phyloP scores from a whole-genome alignment of 148 eudicot genomes.

The Salicornia ramosissima region DNA sequence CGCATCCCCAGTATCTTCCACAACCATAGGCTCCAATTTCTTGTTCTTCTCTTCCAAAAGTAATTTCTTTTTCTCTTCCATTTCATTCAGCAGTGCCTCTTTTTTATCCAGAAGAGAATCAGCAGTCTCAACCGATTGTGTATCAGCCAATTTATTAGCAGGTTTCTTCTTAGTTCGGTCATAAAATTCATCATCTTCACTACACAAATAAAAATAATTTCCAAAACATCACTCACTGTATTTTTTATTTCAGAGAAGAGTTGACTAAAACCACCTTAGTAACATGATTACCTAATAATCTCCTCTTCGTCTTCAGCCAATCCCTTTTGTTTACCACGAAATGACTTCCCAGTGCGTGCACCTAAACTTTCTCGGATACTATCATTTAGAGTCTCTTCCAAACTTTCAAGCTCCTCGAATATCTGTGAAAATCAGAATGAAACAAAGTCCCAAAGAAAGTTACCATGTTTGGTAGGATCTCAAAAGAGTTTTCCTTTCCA shows the following conservation, averaged over 20 bases:
- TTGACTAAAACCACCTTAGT: background rate
- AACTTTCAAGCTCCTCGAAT: slow-evolving; percentile 92
- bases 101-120: slow-evolving; percentile 92
- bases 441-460: background rate
- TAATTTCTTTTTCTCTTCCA: slow-evolving; percentile 64
- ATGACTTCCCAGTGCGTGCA: slow-evolving; percentile 56
- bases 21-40: slow-evolving; percentile 33
- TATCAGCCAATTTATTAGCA: slow-evolving; percentile 45
- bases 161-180: slow-evolving; percentile 77
- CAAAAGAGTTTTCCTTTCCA: background rate
- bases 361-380: slow-evolving; percentile 91
- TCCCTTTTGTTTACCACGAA: slow-evolving; percentile 50
- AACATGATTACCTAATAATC: slow-evolving; percentile 49
- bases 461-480: background rate
- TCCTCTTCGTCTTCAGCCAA: slow-evolving; percentile 70
- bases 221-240: background rate
- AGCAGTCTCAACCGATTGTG: slow-evolving; percentile 87
- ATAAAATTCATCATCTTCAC: slow-evolving; percentile 96
- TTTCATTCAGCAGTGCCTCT: slow-evolving; percentile 55
- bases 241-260: background rate
- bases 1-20: slow-evolving; percentile 58
- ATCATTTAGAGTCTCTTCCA: slow-evolving; percentile 97
- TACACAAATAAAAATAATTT: slow-evolving; percentile 20
- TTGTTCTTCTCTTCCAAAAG: slow-evolving; percentile 61
- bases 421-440: slow-evolving; percentile 10